Conservation (phyloP, 106 monocot species). For the Phalaenopsis equestris region DNA sequence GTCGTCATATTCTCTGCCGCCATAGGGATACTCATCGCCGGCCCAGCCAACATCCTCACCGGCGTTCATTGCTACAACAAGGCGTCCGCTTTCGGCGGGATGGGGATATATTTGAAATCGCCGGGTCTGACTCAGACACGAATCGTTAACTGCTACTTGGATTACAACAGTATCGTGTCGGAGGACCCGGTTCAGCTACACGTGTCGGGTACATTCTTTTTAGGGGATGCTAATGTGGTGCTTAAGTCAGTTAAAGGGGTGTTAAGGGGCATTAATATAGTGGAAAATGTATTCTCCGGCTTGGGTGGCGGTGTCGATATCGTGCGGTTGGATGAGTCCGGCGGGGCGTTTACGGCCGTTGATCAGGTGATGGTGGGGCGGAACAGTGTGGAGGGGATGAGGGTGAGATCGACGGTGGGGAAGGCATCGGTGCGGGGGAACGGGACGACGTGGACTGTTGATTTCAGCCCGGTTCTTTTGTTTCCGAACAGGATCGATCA, state of each 20-base stretch:
- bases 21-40: slow-evolving; percentile 29
- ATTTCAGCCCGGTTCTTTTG: slow-evolving; percentile 25
- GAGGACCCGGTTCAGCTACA: slow-evolving; percentile 43
- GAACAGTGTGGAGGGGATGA: slow-evolving; percentile 28
- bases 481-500: slow-evolving; percentile 34
- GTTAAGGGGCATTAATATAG: slow-evolving; percentile 22
- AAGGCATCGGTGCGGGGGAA: slow-evolving; percentile 20
- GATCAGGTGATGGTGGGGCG: slow-evolving; percentile 36
- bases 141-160: slow-evolving; percentile 49
- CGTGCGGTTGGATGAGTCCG: slow-evolving; percentile 22
- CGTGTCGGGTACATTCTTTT: slow-evolving; percentile 35
- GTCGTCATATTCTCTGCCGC: slow-evolving; percentile 51
- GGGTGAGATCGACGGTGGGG: slow-evolving; percentile 25
- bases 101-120: slow-evolving; percentile 33
- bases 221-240: slow-evolving; percentile 34
- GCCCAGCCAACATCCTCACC: slow-evolving; percentile 46
- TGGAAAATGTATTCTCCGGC: slow-evolving; percentile 48
- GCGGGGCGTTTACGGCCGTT: slow-evolving; percentile 15
- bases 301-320: not conserved
- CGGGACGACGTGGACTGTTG: slow-evolving; percentile 30
- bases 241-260: slow-evolving; percentile 39
- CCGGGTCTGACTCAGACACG: slow-evolving; percentile 29
- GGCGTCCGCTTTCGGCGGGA: slow-evolving; percentile 36
- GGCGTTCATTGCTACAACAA: slow-evolving; percentile 66
- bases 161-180: slow-evolving; percentile 33